Evolutionary conservation across 2,329 filamentous ascomycete species (phyloP), one percentile per base, ranked within the genome.

Genomic region (Myriangium duriaei): DNA sequence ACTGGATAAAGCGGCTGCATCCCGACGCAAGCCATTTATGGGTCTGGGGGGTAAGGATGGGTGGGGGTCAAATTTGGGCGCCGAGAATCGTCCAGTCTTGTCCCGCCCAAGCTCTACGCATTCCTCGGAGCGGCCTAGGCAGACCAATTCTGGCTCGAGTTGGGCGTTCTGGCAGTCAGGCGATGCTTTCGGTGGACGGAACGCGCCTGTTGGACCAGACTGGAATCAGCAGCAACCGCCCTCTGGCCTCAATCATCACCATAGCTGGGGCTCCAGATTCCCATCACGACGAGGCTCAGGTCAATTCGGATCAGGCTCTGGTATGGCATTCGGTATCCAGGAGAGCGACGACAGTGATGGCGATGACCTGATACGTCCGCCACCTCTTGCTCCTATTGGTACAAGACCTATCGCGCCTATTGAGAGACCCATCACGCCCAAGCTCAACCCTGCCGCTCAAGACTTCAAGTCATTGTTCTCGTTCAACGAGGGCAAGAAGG

Each of bases 401-500:
- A 92, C 84, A 2, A 54, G 48, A 37, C 56, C 56, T 4, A 32
- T 76, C 79, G 35, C 46, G 10, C 3, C 84, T 81, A 33, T 39
- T 14, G 36, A 39, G 28, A 28, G 36, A 14, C 36, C 36, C 9
- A 30, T 39, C 4, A 39, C 36, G 11, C 36, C 66, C 29, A 64
- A 77, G 59, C 69, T 96, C 17, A 96, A 98, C 51, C 91, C 91
- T 5, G 74, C 83, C 5, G 91, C 88, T 0, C 87, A 87, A 6
- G 83, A 81, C 1, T 96, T 96, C 55, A 88, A 81, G 59, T 78
- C 71, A 7, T 71, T 77, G 26, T 74, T 91, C 42, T 45, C 45
- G 1, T 49, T 51, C 53, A 1, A 53, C 17, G 36, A 39, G 6
- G 61, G 50, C 57, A 64, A 50, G 58, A 58, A 43, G 51, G 40